Evolutionary conservation across 768 basidiomycete species (phyloP).

Genomic region (Tricholoma saponaceum): DNA sequence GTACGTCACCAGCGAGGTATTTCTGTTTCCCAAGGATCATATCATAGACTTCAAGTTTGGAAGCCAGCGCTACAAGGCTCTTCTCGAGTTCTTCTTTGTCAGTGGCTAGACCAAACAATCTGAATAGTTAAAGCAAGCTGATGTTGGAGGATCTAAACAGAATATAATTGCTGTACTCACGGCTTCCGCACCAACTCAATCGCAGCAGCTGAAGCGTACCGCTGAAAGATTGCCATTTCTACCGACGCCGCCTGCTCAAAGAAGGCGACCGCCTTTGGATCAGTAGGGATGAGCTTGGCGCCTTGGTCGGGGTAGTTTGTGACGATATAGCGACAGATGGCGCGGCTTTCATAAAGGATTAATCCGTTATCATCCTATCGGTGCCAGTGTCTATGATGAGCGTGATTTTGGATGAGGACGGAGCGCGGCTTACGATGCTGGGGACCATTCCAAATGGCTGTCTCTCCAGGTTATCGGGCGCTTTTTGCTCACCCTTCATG

Average conservation of each 20-base stretch:
- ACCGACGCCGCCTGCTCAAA: conserved; percentile 51
- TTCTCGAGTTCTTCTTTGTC: conserved; percentile 12
- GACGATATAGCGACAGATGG: conserved; percentile 49
- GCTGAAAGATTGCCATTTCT: conserved; percentile 53
- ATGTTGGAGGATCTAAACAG: too few relatives aligned
- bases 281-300: conserved; percentile 43
- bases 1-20: conserved; percentile 52
- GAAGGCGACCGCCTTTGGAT: conserved; percentile 33
- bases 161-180: conserved; percentile 25
- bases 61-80: conserved; percentile 25
- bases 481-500: conserved; percentile 39
- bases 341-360: conserved; percentile 37
- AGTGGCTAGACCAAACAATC: too few relatives aligned
- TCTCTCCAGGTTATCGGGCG: conserved; percentile 23
- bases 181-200: conserved; percentile 46
- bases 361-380: conserved; percentile 19
- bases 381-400: not conserved
- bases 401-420: too few relatives aligned
- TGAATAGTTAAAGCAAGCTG: too few relatives aligned
- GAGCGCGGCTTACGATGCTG: conserved; percentile 15
- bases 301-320: conserved; percentile 47
- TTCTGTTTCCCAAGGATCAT: conserved; percentile 50
- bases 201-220: conserved; percentile 35
- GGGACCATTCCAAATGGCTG: conserved; percentile 53
- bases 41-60: conserved; percentile 52